Base-by-base conservation (phyloP, 176 grass and related monocot genomes). In the Pontederia paniculata region DNA sequence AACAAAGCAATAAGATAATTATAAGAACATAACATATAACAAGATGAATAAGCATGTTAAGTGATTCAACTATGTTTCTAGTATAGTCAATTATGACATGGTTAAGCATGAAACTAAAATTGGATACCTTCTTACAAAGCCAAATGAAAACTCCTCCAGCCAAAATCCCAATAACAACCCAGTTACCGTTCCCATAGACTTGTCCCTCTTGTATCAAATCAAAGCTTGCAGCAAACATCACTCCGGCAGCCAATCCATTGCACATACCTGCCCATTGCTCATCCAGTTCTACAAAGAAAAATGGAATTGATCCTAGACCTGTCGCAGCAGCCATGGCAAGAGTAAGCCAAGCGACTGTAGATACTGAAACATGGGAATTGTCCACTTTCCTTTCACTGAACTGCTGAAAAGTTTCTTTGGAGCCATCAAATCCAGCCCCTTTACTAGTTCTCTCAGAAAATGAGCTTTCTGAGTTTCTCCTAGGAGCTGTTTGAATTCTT, bases 201-300 rank as follows among this genome's bases (percentile, higher is more conserved):
- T 90, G 93, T 42, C 93, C 93, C 70, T 97, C 93, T 68, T 88
- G 82, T 52, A 97, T 74, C 11, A 97, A 77, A 63, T 97, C 93
- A 20, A 97, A 97, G 71, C 93, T 97, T 3, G 93, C 93, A 0
- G 93, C 93, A 48, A 97, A 67, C 86, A 97, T 97, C 18, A 97
- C 93, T 62, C 93, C 93, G 0, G 86, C 86, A 0, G 93, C 93
- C 17, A 97, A 46, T 8, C 93, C 93, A 66, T 97, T 97, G 55
- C 93, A 97, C 5, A 97, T 56, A 47, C 93, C 91, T 0, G 86
- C 82, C 86, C 83, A 90, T 50, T 97, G 83, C 2, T 80, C 73
- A 41, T 90, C 93, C 57, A 97, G 62, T 62, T 97, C 93, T 22
- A 97, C 63, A 74, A 97, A 97, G 46, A 97, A 97, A 74, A 97